Base-by-base conservation (phyloP, 2,329 filamentous ascomycete species). In the Hymenoscyphus linearis region DNA sequence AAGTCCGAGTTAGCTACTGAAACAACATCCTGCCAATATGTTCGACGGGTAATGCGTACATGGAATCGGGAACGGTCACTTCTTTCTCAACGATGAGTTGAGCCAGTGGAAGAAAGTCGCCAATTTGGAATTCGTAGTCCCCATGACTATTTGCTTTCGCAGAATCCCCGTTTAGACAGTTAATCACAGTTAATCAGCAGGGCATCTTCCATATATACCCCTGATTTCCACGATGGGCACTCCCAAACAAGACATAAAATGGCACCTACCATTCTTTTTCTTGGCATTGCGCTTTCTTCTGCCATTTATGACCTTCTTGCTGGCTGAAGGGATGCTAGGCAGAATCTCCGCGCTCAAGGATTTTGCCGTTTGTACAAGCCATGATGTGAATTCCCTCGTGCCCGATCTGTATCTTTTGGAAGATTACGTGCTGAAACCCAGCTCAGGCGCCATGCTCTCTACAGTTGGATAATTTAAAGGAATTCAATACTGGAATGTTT, bases 351-450 rank as follows among this genome's bases (percentile, higher is more conserved):
- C 40, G 40, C 40, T 22, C 40, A 47, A 16, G 6, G 14, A 16
- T 47, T 22, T 47, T 16, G 40, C 40, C 40, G 40, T 47, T 47
- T 47, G 40, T 22, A 13, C 40, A 16, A 47, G 40, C 40, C 40
- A 47, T 22, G 40, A 47, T 22, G 40, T 47, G 40, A 47, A 47
- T 47, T 47, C 40, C 40, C 40, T 47, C 40, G 40, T 47, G 16
- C 18, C 40, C 18, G 40, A 16, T 13, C 14, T 47, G 9, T 47
- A 47, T 13, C 40, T 16, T 13, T 47, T 16, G 18, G n/a, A n/a
- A n/a, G n/a, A n/a, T n/a, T 47, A 47, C 9, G 62, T 56, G 4
- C 62, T 53, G 56, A 72, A 68, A 7, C 31, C 31, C 31, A 31
- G 31, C 31, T 31, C 31, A 31, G 31, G 31, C 31, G 31, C 31